Evolutionary conservation across 192 early-diverging fungal species (phyloP).

Genomic region (Nowakowskiella sp.): DNA sequence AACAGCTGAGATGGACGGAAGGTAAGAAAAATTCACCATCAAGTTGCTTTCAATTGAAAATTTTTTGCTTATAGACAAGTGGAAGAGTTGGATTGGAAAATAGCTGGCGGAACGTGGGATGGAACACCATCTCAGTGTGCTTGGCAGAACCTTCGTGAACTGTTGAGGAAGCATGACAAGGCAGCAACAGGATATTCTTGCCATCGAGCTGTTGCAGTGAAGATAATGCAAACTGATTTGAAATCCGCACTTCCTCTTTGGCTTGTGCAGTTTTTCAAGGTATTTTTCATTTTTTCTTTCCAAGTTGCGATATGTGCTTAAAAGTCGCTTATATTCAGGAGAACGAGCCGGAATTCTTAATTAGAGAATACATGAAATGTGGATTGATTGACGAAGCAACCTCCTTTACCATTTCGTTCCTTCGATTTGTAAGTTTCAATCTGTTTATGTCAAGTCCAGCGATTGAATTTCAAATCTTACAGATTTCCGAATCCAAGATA

Average conservation of each 20-base stretch:
- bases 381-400: conserved; percentile 15
- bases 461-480: no score
- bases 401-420: conserved; percentile 10
- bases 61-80: no score
- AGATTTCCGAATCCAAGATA: no score
- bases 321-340: not conserved
- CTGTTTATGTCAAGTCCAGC: no score
- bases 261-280: conserved; percentile 19
- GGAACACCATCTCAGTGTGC: conserved; percentile 20
- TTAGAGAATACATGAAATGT: conserved; percentile 22
- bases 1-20: no score
- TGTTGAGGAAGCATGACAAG: conserved; percentile 11
- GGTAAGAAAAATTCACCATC: no score
- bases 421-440: conserved; percentile 21
- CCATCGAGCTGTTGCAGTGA: conserved; percentile 14
- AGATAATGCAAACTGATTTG: conserved; percentile 9
- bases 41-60: no score
- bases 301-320: no score
- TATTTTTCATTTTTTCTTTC: conserved; percentile 1
- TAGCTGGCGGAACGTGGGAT: no score
- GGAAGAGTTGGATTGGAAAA: no score
- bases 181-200: conserved; percentile 1
- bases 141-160: conserved; percentile 19
- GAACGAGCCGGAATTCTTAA: conserved; percentile 20
- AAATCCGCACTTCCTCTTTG: conserved; percentile 20